Evolutionary conservation across 75 land plant genomes (phyloP).

Genomic region (Isoetes taiwanensis): DNA sequence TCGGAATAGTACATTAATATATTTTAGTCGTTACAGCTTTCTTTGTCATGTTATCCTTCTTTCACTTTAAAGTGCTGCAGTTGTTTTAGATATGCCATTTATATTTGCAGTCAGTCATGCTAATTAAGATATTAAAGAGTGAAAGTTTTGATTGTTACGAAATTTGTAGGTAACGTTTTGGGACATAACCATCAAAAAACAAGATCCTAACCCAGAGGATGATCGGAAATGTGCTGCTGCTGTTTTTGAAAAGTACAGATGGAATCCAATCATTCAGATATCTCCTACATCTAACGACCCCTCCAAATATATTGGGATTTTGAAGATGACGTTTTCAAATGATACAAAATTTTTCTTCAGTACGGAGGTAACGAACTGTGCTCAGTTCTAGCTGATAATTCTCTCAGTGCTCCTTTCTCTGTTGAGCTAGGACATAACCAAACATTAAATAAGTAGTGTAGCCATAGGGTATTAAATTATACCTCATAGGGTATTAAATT

Average conservation of each 20-base stretch:
- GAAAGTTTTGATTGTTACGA: too few species aligned
- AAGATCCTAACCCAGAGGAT: constrained; percentile 11
- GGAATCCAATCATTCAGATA: constrained; percentile 23
- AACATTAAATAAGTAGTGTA: too few species aligned
- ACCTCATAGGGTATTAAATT: too few species aligned
- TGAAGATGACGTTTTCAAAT: constrained; percentile 12
- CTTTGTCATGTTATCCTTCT: too few species aligned
- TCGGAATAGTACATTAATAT: too few species aligned
- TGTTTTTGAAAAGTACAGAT: constrained; percentile 16
- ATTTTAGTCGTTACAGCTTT: too few species aligned
- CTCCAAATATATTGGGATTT: constrained; percentile 11
- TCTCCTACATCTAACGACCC: constrained; percentile 8
- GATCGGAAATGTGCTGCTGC: constrained; percentile 20
- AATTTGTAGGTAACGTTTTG: constrained; percentile 29
- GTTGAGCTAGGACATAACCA: too few species aligned
- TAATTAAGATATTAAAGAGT: too few species aligned
- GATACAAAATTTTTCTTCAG: constrained; percentile 11
- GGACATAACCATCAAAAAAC: constrained; percentile 15
- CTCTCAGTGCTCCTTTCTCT: not conserved
- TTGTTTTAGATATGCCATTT: too few species aligned
- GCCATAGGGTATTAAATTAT: too few species aligned
- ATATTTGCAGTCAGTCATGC: too few species aligned
- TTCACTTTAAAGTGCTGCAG: too few species aligned
- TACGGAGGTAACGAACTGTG: constrained; percentile 18
- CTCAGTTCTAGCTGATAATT: not conserved